A percentile compares a stretch with the other conserved stretches of the same genome.
phyloP scores from a whole-genome alignment of 129 eudicot genomes.

The Calendula officinalis region DNA sequence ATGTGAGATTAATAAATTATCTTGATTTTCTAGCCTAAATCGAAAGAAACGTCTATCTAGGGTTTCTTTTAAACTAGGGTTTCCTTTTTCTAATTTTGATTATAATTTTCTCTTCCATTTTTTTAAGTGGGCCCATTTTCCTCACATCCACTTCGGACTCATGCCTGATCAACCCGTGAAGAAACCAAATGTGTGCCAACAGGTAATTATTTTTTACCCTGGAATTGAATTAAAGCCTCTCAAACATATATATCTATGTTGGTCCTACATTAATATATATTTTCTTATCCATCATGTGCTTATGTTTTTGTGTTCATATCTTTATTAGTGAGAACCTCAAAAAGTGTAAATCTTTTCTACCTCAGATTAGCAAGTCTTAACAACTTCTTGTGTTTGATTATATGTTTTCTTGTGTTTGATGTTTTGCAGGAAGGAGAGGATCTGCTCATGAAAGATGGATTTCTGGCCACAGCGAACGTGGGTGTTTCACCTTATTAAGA shows the following conservation, averaged over 20 bases:
- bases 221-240: conserved; percentile 11
- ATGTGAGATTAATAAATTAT: conserved; percentile 53
- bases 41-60: conserved; percentile 9
- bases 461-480: conserved; percentile 74
- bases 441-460: conserved; percentile 85
- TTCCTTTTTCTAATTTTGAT: conserved; percentile 19
- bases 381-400: conserved; percentile 1
- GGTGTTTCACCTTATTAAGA: conserved; percentile 80
- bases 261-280: conserved; percentile 16
- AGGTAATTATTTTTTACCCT: conserved; percentile 47
- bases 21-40: conserved; percentile 25
- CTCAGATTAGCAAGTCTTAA: not conserved
- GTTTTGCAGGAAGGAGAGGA: conserved; percentile 85
- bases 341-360: conserved; percentile 10
- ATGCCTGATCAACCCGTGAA: conserved; percentile 99
- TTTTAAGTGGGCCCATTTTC: conserved; percentile 98
- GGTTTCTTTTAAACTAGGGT: conserved; percentile 43
- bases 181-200: conserved; percentile 89
- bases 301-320: conserved; percentile 27
- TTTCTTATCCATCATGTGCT: conserved; percentile 28
- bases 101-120: conserved; percentile 2
- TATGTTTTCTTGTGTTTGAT: conserved; percentile 24
- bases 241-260: conserved; percentile 23
- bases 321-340: conserved; percentile 16
- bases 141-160: conserved; percentile 98